Base-by-base conservation (phyloP, 164 flowering plant species). In the Kalanchoe fedtschenkoi region DNA sequence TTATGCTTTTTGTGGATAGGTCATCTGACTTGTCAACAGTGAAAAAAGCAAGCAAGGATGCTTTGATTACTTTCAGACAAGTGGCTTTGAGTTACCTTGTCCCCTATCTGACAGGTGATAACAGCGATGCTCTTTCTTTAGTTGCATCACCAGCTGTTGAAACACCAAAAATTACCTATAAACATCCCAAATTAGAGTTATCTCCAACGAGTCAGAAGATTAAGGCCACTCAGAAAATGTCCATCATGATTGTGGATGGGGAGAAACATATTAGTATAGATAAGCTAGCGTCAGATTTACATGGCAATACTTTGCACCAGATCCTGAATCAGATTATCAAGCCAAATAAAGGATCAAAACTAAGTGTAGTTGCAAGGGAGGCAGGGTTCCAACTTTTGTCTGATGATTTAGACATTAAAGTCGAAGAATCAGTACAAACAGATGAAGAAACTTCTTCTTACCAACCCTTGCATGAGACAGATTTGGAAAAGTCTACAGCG, bases 331-430 rank as follows among this genome's bases (percentile, higher is more conserved):
- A 78, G 68, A 64, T 83, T 64, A 76, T 87, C 68, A 78, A 78
- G 69, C 78, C 75, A 62, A 80, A 77, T 69, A 82, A 84, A 68
- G 78, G 74, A 67, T 63, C 66, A 21, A 86, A 80, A 58, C 60
- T 93, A 64, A 86, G 95, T 72, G 73, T 75, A 28, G 72, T 90
- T 56, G 97, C 95, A 43, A 80, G 83, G 70, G 76, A 85, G 62
- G 83, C 68, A 54, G 97, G 99, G 22, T 90, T 93, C 65, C 86
- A 85, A 70, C 95, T 93, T 68, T 67, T 93, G 32, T 86, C 97
- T 62, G 81, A 85, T 72, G 96, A 93, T 78, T 34, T 83, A 54
- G 77, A 79, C 60, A 74, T 92, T 34, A 79, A 86, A 67, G 34
- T 75, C 39, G 71, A 69, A 19, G 80, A 79, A 66, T 39, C 70